Percentiles rank a stretch among this genome's conserved stretches.
Conservation (phyloP, 2,329 filamentous ascomycete genomes). For the Sarocladium kiliense region DNA sequence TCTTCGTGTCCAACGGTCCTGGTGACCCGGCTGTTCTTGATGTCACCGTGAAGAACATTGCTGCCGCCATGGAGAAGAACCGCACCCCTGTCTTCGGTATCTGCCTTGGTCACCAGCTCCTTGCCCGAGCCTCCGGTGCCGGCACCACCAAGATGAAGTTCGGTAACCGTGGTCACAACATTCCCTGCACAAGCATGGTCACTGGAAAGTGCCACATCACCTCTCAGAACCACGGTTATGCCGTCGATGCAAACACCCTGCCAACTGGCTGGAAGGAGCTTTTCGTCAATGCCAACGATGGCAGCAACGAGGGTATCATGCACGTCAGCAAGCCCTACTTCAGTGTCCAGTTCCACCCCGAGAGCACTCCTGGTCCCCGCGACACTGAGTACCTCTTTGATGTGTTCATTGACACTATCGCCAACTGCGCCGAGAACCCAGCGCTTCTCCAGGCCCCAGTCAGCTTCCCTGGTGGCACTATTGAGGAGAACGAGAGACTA, state of each 20-base stretch:
- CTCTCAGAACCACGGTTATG: conserved; percentile 96
- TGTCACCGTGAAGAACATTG: conserved; percentile 73
- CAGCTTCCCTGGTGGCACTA: conserved; percentile 78
- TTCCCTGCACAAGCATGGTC: conserved; percentile 92
- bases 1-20: conserved; percentile 97
- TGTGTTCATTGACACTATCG: conserved; percentile 86
- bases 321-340: conserved; percentile 84
- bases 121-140: conserved; percentile 83
- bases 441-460: conserved; percentile 68
- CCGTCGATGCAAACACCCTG: conserved; percentile 76
- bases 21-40: conserved; percentile 88
- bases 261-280: conserved; percentile 83
- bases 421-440: conserved; percentile 62
- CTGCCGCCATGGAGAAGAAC: conserved; percentile 69
- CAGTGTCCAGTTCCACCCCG: conserved; percentile 99
- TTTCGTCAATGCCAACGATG: conserved; percentile 93
- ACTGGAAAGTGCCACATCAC: conserved; percentile 98
- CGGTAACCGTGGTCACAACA: conserved; percentile 97
- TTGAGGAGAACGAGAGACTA: conserved; percentile 69
- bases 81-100: conserved; percentile 91
- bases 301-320: conserved; percentile 96
- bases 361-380: conserved; percentile 89
- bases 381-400: conserved; percentile 98
- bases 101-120: conserved; percentile 89
- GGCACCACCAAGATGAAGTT: conserved; percentile 96